These are phyloP conservation scores for Lactarius akahatsu DNA, from an alignment of 768 basidiomycete species.

Conservation along the genomic window DNA sequence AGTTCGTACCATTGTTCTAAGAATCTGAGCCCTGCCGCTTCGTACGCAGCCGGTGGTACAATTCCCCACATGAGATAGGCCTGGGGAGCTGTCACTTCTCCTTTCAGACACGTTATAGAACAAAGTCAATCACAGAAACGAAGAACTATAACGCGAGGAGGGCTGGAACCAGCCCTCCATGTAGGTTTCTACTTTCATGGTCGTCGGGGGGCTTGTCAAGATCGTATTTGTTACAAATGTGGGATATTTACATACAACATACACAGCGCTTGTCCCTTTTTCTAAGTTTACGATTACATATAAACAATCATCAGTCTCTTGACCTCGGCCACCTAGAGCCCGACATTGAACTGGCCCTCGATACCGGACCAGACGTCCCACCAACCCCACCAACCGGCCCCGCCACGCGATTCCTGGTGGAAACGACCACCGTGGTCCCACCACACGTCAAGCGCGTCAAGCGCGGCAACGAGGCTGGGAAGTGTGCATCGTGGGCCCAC, in stretches of 20 bases:
- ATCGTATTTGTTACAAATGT: background rate
- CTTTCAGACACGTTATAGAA: background rate
- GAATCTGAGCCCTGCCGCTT: background rate
- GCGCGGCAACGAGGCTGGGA: background rate
- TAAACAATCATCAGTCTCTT: background rate
- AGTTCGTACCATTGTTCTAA: background rate
- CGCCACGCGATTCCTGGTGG: background rate
- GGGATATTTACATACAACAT: no score
- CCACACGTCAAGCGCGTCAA: background rate
- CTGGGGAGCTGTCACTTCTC: background rate
- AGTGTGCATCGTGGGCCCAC: slow-evolving; percentile 5
- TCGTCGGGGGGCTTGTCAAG: background rate
- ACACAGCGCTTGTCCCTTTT: no score
- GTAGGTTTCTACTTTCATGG: no score
- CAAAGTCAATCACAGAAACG: background rate
- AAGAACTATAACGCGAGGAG: background rate
- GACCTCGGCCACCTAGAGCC: background rate
- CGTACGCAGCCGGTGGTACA: background rate
- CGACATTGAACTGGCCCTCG: background rate
- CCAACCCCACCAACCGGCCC: background rate
- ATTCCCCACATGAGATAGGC: background rate
- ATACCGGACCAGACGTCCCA: background rate
- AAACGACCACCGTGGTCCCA: background rate
- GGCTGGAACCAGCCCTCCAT: background rate
- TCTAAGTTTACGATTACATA: no score